Evolutionary conservation across 805 yeast genomes (phyloP), one percentile per base, ranked within the genome.

Genomic region (Starmera dryadoides): DNA sequence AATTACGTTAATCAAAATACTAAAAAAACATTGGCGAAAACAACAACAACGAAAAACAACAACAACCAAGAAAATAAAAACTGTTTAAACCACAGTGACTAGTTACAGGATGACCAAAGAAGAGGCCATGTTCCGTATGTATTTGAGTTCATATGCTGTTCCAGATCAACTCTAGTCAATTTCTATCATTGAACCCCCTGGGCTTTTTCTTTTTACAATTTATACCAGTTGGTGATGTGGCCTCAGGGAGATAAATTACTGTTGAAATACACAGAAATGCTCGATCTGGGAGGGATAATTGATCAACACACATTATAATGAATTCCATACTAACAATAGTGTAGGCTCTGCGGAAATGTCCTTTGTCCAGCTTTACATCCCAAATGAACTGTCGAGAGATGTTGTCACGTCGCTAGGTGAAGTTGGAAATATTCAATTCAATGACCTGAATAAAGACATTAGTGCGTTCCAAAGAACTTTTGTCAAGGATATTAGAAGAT

Each of bases 261-360:
- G 10, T 8, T 22, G 25, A 10, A 22, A 8, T 7, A 22, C 7
- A 7, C 10, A 10, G 25, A 22, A 8, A 10, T 12, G n/a, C 30
- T 9, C 10, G 20, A 15, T 18, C 12, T 30, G 4, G 14, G 6
- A 6, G 8, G n/a, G n/a, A n/a, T n/a, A n/a, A n/a, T n/a, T n/a
- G n/a, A n/a, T n/a, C n/a, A n/a, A n/a, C n/a, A n/a, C n/a, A n/a
- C n/a, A n/a, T n/a, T n/a, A n/a, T n/a, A n/a, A n/a, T n/a, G n/a
- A n/a, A n/a, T n/a, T n/a, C n/a, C n/a, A n/a, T n/a, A 42, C 42
- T 50, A 44, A 44, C 44, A 36, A 14, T 14, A 10, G 9, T 19
- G 17, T 20, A 55, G 59, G 96, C 71, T 89, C 98, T 42, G 98
- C 98, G 81, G 95, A 86, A 55, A 94, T 93, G 98, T 78, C 95